Conservation (phyloP, 75 land plant species). For the Pinus albicaulis region DNA sequence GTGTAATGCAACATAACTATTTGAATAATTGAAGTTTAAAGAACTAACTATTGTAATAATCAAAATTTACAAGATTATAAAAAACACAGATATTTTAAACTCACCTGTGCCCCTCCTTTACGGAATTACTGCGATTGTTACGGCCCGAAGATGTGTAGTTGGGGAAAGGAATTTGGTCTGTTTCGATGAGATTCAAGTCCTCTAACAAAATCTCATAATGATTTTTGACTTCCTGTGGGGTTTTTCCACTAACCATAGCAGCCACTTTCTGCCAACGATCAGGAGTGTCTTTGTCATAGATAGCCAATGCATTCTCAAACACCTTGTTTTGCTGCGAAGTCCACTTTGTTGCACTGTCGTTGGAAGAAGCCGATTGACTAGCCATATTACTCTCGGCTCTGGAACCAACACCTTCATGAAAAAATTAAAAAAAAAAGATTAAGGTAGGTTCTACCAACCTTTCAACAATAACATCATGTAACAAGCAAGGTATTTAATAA, state of each 20-base stretch:
- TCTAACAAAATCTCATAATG: conserved; percentile 55
- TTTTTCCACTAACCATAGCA: conserved; percentile 45
- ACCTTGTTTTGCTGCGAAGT: conserved; percentile 46
- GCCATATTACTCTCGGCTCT: too few species aligned
- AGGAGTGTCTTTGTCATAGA: conserved; percentile 42
- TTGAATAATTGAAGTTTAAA: too few species aligned
- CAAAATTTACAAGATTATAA: background rate
- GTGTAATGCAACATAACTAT: too few species aligned
- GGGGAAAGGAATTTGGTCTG: conserved; percentile 42
- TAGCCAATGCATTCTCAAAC: conserved; percentile 56
- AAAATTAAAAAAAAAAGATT: too few species aligned
- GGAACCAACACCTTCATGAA: too few species aligned
- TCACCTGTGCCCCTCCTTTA: background rate
- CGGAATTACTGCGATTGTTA: background rate
- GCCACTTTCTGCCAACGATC: conserved; percentile 62
- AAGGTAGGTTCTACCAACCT: too few species aligned
- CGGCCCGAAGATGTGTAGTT: conserved; percentile 21
- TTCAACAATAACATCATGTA: too few species aligned
- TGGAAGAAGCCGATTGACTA: too few species aligned
- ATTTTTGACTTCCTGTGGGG: conserved; percentile 44
- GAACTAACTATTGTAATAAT: background rate
- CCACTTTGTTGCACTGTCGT: conserved; percentile 15
- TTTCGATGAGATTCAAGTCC: conserved; percentile 47
- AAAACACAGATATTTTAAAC: background rate
- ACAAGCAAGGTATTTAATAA: too few species aligned